A percentile compares a stretch with the other conserved stretches of the same genome.
Evolutionary conservation across 352 stramenopile species (phyloP).

Genomic region (Pythium aphanidermatum): DNA sequence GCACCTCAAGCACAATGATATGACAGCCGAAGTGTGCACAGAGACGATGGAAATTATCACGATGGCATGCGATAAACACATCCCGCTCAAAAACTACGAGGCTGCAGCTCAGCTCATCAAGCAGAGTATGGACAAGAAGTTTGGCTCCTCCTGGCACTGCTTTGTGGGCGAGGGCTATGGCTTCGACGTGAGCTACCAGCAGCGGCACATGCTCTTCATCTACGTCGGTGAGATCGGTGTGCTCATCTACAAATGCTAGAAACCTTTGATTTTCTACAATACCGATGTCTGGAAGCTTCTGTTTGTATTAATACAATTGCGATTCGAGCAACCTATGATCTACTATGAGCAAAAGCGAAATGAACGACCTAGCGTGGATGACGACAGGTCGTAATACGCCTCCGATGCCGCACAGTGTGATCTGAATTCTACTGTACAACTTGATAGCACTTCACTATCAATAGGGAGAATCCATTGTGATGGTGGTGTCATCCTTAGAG

Average conservation of each 20-base stretch:
- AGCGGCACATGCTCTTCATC: conserved; percentile 94
- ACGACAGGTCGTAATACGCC: no score
- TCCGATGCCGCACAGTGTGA: not conserved
- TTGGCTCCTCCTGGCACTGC: conserved; percentile 94
- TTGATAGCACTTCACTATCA: conserved; percentile 2
- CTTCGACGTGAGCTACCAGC: conserved; percentile 96
- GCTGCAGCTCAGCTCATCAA: conserved; percentile 91
- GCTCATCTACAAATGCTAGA: conserved; percentile 94
- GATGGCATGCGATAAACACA: conserved; percentile 95
- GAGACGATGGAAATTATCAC: conserved; percentile 96
- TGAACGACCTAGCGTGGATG: no score
- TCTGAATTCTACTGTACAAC: conserved; percentile 3
- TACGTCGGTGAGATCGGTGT: conserved; percentile 92
- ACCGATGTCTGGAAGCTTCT: not conserved
- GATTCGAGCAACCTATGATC: no score
- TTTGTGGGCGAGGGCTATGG: conserved; percentile 95
- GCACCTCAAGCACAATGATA: conserved; percentile 81
- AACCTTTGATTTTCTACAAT: no score
- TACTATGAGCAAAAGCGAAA: no score
- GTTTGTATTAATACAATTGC: not conserved
- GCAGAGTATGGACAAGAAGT: conserved; percentile 97
- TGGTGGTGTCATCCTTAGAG: conserved; percentile 14
- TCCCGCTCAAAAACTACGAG: conserved; percentile 93
- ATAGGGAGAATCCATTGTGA: conserved; percentile 14
- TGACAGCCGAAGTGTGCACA: conserved; percentile 92